Conservation (phyloP, 495 filamentous ascomycete genomes). For the Annulohypoxylon bovei region DNA sequence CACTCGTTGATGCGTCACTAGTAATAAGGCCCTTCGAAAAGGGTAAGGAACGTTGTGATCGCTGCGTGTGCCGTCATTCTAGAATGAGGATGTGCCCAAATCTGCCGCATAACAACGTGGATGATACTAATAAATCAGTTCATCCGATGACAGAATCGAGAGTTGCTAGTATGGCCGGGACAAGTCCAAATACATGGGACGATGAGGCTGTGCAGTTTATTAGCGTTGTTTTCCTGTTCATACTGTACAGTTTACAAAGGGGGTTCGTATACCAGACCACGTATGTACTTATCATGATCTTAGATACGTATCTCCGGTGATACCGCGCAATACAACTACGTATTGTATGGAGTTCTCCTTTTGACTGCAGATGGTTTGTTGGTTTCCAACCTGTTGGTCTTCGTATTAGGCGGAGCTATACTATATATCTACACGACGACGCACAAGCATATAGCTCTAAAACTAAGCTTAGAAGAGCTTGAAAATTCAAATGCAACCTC, state of each 20-base stretch:
- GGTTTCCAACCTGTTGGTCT: slow-evolving; percentile 7
- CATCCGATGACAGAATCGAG: slow-evolving; percentile 32
- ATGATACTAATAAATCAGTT: slow-evolving; percentile 16
- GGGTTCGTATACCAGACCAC: slow-evolving; percentile 16
- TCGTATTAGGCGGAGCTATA: slow-evolving; percentile 33
- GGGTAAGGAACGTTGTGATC: slow-evolving; percentile 36
- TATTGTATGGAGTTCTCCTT: slow-evolving; percentile 29
- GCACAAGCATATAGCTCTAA: slow-evolving; percentile 1
- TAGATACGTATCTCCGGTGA: slow-evolving; percentile 17
- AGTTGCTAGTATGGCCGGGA: slow-evolving; percentile 28
- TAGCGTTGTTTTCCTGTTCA: slow-evolving; percentile 14
- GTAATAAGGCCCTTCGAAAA: slow-evolving; percentile 22
- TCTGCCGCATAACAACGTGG: slow-evolving; percentile 15
- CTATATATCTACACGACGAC: slow-evolving; percentile 16
- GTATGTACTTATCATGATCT: background rate
- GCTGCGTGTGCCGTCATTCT: slow-evolving; percentile 33
- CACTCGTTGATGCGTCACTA: slow-evolving; percentile 15
- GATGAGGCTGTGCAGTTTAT: slow-evolving; percentile 38
- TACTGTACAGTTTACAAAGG: slow-evolving; percentile 35
- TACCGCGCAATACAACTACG: slow-evolving; percentile 11
- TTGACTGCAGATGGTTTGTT: slow-evolving; percentile 34
- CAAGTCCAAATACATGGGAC: slow-evolving; percentile 20
- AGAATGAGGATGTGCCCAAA: slow-evolving; percentile 38
- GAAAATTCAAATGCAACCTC: slow-evolving; percentile 28
- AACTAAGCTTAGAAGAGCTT: slow-evolving; percentile 27